These are phyloP conservation scores for Mycosphaerella arachidis DNA, from an alignment of 2,329 filamentous ascomycete genomes.

Conservation along the genomic window DNA sequence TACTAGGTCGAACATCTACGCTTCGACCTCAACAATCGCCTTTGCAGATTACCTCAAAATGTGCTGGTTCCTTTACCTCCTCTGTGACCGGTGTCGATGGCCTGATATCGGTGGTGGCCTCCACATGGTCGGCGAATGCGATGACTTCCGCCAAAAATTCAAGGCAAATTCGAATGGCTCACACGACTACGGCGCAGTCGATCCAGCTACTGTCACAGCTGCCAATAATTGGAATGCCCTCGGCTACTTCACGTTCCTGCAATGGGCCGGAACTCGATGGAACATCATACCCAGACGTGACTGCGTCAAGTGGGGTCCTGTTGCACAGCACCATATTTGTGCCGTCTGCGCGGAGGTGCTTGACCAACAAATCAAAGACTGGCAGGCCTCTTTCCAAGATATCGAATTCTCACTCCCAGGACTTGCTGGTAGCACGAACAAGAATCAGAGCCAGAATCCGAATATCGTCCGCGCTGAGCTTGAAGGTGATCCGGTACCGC, in stretches of 20 bases:
- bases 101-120: constrained; percentile 6
- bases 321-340: neutral
- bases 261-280: neutral
- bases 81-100: constrained; percentile 15
- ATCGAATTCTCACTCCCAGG: neutral
- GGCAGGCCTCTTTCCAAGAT: neutral
- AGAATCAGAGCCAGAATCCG: neutral
- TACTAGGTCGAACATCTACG: neutral
- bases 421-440: neutral
- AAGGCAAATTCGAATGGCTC: neutral
- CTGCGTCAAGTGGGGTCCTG: neutral
- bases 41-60: constrained; percentile 3
- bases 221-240: neutral
- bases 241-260: neutral
- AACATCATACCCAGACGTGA: neutral
- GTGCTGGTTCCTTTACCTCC: constrained; percentile 16
- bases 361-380: neutral
- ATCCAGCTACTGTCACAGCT: neutral
- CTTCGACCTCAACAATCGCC: constrained; percentile 6
- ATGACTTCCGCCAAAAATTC: constrained; percentile 3
- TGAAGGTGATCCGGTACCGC: neutral
- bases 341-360: neutral
- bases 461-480: neutral
- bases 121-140: constrained; percentile 7
- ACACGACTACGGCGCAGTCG: neutral